Evolutionary conservation across 179 eudicot species (phyloP), one percentile per base, ranked within the genome.

Genomic region (Vitellaria paradoxa): DNA sequence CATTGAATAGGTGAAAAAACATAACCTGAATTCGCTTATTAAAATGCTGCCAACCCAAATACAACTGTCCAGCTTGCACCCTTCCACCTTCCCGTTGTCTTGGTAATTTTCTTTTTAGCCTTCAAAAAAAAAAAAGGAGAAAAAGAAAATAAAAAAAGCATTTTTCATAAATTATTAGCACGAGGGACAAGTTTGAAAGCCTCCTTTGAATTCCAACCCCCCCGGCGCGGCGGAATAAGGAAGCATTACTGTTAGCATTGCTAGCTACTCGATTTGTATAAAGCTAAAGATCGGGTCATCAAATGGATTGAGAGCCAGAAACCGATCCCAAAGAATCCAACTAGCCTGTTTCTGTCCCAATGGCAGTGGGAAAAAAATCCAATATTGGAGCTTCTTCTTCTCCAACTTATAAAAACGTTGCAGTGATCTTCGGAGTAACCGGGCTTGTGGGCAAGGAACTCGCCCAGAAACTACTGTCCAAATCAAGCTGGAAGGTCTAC

Each of bases 391-490:
- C 37, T 30, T 30, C 37, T 2, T 30, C 37, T 30, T 30, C 37
- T 70, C n/a, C 72, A 7, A 67, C 67, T 30, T 30, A 30, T 2
- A 74, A 72, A 68, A 82, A 78, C 60, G 93, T 92, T 52, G 97
- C 98, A 45, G 87, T 84, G 72, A 88, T 94, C 72, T 92, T 91
- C 71, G 98, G 98, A 49, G 92, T 78, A 73, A 89, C 96, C 0
- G 98, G 98, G 45, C 88, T 94, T 8, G 97, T 94, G 20, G 98
- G 98, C 6, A 90, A 76, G 73, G 91, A 94, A 86, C 90, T 94
- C 2, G 87, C 88, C 37, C 80, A 65, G 73, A 85, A 77, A 78
- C 89, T 94, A 18, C 84, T 85, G 77, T 80, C 92, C 14, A 82
- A 80, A 63, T 18, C 77, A 21, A 78, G 79, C 6, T 94, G 98